Percentiles rank a stretch among this genome's conserved stretches.
Evolutionary conservation across 768 basidiomycete genomes (phyloP).

Genomic region (Melanogaster broomeanus): DNA sequence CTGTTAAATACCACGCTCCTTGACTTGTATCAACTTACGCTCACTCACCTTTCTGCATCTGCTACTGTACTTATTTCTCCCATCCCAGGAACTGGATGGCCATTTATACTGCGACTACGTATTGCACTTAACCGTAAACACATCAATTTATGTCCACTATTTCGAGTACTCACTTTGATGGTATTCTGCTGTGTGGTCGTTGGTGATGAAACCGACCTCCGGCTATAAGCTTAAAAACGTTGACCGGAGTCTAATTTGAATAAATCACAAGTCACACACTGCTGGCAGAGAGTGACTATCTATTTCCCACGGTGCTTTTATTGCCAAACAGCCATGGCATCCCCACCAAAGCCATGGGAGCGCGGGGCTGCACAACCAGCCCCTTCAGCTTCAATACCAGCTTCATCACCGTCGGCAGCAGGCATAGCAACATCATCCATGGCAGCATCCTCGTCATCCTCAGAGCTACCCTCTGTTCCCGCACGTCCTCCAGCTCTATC

Average conservation of each 20-base stretch:
- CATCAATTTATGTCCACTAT: neutral
- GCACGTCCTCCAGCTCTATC: constrained; percentile 59
- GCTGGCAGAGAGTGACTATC: too few species aligned
- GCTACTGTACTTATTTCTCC: neutral
- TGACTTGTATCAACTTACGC: neutral
- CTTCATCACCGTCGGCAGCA: constrained; percentile 27
- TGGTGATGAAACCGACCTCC: too few species aligned
- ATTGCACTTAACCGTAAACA: neutral
- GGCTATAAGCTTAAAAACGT: too few species aligned
- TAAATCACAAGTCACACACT: too few species aligned
- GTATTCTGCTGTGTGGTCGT: too few species aligned
- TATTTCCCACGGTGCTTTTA: constrained; percentile 18
- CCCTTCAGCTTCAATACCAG: constrained; percentile 25
- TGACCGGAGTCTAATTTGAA: too few species aligned
- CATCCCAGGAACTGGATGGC: constrained; percentile 26
- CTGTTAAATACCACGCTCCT: neutral
- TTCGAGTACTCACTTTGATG: neutral
- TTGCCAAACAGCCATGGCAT: constrained; percentile 55
- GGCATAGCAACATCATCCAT: constrained; percentile 20
- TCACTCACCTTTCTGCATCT: neutral
- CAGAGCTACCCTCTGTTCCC: constrained; percentile 52
- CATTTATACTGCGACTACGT: neutral
- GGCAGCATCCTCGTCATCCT: constrained; percentile 21
- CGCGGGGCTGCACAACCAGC: constrained; percentile 46
- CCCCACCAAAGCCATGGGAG: constrained; percentile 93